Evolutionary conservation across 2,329 filamentous ascomycete genomes (phyloP), one percentile per base, ranked within the genome.

Genomic region (Ophiognomonia clavigignenti-juglandacearum): DNA sequence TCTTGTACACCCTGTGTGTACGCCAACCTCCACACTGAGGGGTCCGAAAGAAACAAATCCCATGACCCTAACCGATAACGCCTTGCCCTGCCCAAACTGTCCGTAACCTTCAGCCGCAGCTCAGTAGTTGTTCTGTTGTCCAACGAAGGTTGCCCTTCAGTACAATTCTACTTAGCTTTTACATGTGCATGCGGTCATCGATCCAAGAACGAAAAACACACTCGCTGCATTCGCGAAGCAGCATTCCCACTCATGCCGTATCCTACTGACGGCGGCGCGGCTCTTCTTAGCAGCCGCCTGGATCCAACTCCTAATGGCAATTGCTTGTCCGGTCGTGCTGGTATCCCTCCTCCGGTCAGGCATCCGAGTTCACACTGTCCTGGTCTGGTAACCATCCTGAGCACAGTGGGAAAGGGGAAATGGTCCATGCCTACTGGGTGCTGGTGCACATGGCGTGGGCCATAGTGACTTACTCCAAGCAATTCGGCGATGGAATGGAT

Each of bases 91-190:
- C n/a, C n/a, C n/a, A n/a, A n/a, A n/a, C n/a, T n/a, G n/a, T 36
- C 34, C 20, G 34, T 36, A 9, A 36, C 20, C 18, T 8, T 23
- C 18, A 42, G 26, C 36, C 40, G 41, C 42, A 32, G 45, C 39
- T 40, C 26, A 22, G 19, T 16, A 39, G 13, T 37, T 48, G 46
- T 48, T 23, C 46, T 45, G 46, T 48, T 36, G 39, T 45, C 46
- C 41, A 45, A 48, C 36, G 43, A 50, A 50, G 47, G 47, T 46
- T 24, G 47, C 47, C 47, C 43, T 24, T 46, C 47, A 35, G 29
- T 46, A 46, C 47, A 50, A 48, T 20, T 43, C 8, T 50, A 11
- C 26, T 50, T 42, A 42, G 7, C n/a, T 34, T 24, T 45, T 46
- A 42, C 43, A 42, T 46, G 43, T 32, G 38, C 38, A 27, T 32